Evolutionary conservation across 1,139 yeast genomes (phyloP), one percentile per base, ranked within the genome.

Genomic region (Nakaseomyces delphensis): DNA sequence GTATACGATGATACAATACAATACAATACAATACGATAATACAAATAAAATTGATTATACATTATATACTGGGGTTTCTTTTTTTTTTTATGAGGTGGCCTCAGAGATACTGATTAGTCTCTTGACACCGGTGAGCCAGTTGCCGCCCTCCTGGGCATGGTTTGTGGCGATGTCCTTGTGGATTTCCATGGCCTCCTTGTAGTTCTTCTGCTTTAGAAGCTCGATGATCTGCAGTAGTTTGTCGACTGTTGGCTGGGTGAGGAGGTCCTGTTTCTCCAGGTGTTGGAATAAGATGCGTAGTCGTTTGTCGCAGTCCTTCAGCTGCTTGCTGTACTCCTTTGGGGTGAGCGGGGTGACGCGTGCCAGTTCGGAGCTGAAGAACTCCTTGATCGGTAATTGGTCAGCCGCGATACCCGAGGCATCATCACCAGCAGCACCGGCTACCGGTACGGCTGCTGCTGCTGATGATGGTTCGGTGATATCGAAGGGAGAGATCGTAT

Each of bases 61-160:
- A 21, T 21, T 6, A 21, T 21, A 21, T 21, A 21, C 9, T 6
- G 24, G 6, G 24, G 6, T 9, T 21, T 21, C 24, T 21, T 21
- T 21, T 21, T 21, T 21, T 9, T 21, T 21, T 11, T 20, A 20
- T 3, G 57, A 48, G 13, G 63, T 55, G 21, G 67, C 70, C 47
- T 66, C 70, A 2, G 66, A 76, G 79, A 91, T 83, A 48, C 83
- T 84, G 48, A 91, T 79, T 53, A 91, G 73, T 55, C 96, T 77
- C 65, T 83, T 86, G 42, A 91, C 82, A 55, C 98, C 98, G 20
- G 85, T 78, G 68, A 85, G 78, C 98, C 98, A 91, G 54, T 83
- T 79, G 10, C 95, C 95, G 51, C 84, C 77, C 62, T 89, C 95
- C 36, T 75, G 78, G 40, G 81, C 74, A 53, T 76, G 74, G 32